A percentile compares a stretch with the other conserved stretches of the same genome.
phyloP scores from a whole-genome alignment of 768 basidiomycete species.

The Termitomyces sp. region DNA sequence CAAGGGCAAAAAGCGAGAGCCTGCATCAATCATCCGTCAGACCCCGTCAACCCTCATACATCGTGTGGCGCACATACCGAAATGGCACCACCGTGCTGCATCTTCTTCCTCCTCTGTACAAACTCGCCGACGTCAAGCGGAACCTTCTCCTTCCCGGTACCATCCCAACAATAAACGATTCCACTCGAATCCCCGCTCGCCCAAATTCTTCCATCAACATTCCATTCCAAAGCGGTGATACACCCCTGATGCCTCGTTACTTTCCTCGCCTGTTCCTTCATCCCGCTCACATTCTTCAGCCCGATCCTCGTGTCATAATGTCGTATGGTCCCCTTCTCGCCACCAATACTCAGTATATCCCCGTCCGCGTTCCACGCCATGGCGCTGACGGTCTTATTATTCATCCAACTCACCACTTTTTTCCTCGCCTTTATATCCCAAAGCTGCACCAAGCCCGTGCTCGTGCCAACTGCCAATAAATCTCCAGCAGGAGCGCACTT shows the following conservation, averaged over 20 bases:
- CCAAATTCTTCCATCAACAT: slow-evolving; percentile 55
- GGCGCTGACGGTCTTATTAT: slow-evolving; percentile 45
- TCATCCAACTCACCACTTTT: slow-evolving; percentile 46
- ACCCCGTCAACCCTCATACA: not conserved
- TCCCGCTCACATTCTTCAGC: slow-evolving; percentile 23
- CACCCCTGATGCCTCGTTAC: slow-evolving; percentile 63
- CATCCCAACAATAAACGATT: slow-evolving; percentile 74
- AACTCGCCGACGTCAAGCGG: slow-evolving; percentile 54
- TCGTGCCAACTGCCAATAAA: slow-evolving; percentile 55
- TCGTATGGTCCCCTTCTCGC: slow-evolving; percentile 62
- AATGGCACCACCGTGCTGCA: slow-evolving; percentile 59
- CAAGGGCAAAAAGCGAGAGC: slow-evolving; percentile 90
- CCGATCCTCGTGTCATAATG: slow-evolving; percentile 26
- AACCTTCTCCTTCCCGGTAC: slow-evolving; percentile 27
- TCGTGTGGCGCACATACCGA: slow-evolving; percentile 28
- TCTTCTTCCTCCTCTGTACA: slow-evolving; percentile 56
- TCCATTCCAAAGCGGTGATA: slow-evolving; percentile 65
- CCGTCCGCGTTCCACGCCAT: slow-evolving; percentile 62
- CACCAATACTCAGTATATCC: slow-evolving; percentile 59
- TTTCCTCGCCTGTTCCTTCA: slow-evolving; percentile 60
- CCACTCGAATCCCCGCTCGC: slow-evolving; percentile 78
- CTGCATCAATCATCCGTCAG: slow-evolving; percentile 26
- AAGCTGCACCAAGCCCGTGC: slow-evolving; percentile 59
- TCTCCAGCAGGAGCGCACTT: slow-evolving; percentile 16
- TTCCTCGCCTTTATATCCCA: slow-evolving; percentile 64